Base-by-base conservation (phyloP, 2,329 filamentous ascomycete species). In the Cordyceps tenuipes region DNA sequence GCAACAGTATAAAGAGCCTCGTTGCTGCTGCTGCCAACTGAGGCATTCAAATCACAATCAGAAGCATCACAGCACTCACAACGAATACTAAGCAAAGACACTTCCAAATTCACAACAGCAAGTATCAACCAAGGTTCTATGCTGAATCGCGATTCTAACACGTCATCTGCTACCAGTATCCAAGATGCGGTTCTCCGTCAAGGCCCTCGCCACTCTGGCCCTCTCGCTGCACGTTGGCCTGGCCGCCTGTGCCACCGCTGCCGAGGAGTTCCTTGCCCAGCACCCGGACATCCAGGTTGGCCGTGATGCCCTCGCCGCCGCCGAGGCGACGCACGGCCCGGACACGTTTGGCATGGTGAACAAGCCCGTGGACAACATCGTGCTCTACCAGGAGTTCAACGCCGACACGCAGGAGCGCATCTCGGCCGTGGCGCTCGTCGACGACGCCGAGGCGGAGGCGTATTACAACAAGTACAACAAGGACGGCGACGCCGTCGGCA, bases 271-370 rank as follows among this genome's bases (percentile, higher is more conserved):
- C 53, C 56, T 64, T 15, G 55, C 58, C 29, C 21, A 51, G 21
- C 60, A 64, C 47, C 60, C 63, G 17, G 60, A 64, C 10, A 43
- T 64, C 2, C 44, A 57, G 39, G 52, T 64, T 53, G 63, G 63
- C 29, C 63, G 63, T 36, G 60, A 59, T 7, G 62, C 63, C 10
- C 58, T 56, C 13, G 58, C 44, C 7, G 53, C 61, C 34, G 61
- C 62, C 23, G 53, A 59, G 39, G 58, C 57, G 10, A 39, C 50
- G 2, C 34, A 43, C 31, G 63, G 61, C 43, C 49, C 51, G 29
- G 59, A 63, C 46, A 64, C 63, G n/a, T 64, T 64, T 39, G 49
- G 43, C 23, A 41, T 63, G n/a, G 47, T 62, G 44, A 63, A 64
- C 62, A 63, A 64, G 56, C 63, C 63, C 6, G 43, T 60, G 12